A percentile compares a stretch with the other conserved stretches of the same genome.
phyloP scores from a whole-genome alignment of 1,139 yeast species.

The Saccharomyces hybrid region DNA sequence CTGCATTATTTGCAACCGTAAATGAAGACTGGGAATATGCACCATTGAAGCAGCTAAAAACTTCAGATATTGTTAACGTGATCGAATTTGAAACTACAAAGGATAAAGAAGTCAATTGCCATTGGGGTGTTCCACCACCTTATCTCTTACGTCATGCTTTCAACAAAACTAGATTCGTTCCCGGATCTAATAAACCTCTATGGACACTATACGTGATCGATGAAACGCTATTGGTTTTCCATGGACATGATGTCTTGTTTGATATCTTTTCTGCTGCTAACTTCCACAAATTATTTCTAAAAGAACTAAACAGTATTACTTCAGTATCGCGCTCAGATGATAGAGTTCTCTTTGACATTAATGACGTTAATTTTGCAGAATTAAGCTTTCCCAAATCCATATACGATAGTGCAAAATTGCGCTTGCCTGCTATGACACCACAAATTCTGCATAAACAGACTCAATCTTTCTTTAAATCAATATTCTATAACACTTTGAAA shows the following conservation, averaged over 20 bases:
- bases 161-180: conserved; percentile 19
- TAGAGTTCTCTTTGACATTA: neutral
- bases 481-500: conserved; percentile 21
- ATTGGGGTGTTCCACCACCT: conserved; percentile 24
- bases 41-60: conserved; percentile 15
- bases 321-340: neutral
- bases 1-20: conserved; percentile 23
- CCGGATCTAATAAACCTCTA: conserved; percentile 20
- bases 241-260: conserved; percentile 28
- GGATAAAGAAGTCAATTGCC: conserved; percentile 25
- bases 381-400: conserved; percentile 17
- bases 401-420: conserved; percentile 17
- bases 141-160: conserved; percentile 26
- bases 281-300: conserved; percentile 19
- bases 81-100: conserved; percentile 21
- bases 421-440: conserved; percentile 22
- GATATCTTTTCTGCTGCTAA: conserved; percentile 29
- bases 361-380: neutral
- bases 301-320: neutral
- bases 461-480: conserved; percentile 24
- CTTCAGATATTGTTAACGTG: conserved; percentile 20
- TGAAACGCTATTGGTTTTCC: conserved; percentile 23
- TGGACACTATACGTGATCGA: conserved; percentile 27
- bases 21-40: conserved; percentile 20
- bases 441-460: conserved; percentile 23